Base-by-base conservation (phyloP, 2,329 filamentous ascomycete genomes). In the Pseudopyricularia cyperi region DNA sequence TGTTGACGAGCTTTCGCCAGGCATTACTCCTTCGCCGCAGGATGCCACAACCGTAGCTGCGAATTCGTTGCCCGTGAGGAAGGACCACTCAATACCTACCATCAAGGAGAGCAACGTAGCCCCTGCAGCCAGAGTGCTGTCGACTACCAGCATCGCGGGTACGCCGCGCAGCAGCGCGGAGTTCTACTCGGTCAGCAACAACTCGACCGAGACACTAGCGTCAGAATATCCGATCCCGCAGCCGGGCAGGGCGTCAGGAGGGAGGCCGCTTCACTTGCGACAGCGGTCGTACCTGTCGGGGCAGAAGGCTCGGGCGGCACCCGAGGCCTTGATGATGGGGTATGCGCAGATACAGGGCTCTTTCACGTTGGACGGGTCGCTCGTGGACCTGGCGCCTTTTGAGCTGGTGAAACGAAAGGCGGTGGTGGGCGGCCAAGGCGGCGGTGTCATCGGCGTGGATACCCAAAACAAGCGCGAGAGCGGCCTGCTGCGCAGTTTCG, bases 371-470 rank as follows among this genome's bases (percentile, higher is more conserved):
- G 93, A 98, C 62, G 89, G 89, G 0, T 95, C 93, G 1, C 71
- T 98, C 22, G 82, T 98, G 54, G 91, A 94, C 60, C 82, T 94
- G 37, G 82, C 82, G 0, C 87, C 87, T 0, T 98, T 98, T 60
- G 93, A 98, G 63, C 88, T 94, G 60, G 90, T 97, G 37, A 98
- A 98, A 66, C 80, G 90, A 54, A 96, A 95, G 68, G 90, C 87
- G 2, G 89, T 95, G 7, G 80, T 95, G 5, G 88, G 89, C 48
- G 87, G 86, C 1, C 89, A 95, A 61, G 88, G 87, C 34, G 88
- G 88, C 44, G 50, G 50, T 11, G 89, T 95, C 2, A 82, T 95
- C 49, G 88, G 88, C 11, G 71, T 95, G 9, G 87, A 94, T 57
- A 76, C 79, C 15, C 68, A 70, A 11, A 3, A 14, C 19, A 93